Conservation (phyloP, 73 alveolate genomes). For the Effrenium voratum region DNA sequence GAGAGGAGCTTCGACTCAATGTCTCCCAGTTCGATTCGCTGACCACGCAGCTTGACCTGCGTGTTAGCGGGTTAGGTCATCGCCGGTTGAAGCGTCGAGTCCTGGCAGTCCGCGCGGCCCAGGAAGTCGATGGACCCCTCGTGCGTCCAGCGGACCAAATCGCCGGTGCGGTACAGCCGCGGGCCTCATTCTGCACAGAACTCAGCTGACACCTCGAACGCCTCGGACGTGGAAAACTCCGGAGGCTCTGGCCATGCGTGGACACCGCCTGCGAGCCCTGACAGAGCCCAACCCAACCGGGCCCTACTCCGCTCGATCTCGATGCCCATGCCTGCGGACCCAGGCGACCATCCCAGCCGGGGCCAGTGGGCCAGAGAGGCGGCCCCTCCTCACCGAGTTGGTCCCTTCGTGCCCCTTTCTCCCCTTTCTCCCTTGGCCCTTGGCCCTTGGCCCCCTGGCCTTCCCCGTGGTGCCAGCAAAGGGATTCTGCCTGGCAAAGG, state of each 20-base stretch:
- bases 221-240: no score
- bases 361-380: conserved; percentile 55
- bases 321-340: conserved; percentile 9
- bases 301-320: background rate
- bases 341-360: conserved; percentile 34
- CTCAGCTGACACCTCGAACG: no score
- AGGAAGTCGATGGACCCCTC: conserved; percentile 23
- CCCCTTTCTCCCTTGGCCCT: background rate
- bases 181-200: background rate
- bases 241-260: background rate
- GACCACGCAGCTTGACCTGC: conserved; percentile 87
- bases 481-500: conserved; percentile 29
- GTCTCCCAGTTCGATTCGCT: conserved; percentile 67
- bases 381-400: background rate
- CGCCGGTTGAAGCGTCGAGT: background rate
- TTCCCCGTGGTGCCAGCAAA: conserved; percentile 7
- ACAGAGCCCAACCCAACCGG: no score
- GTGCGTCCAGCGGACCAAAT: conserved; percentile 55
- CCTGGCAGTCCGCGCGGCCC: conserved; percentile 82
- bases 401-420: background rate
- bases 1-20: conserved; percentile 48
- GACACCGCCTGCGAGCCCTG: background rate
- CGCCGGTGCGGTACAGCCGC: conserved; percentile 81
- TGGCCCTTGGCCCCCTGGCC: background rate
- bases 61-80: background rate